Base-by-base conservation (phyloP, 2,329 filamentous ascomycete species). In the Elsinoe batatas region DNA sequence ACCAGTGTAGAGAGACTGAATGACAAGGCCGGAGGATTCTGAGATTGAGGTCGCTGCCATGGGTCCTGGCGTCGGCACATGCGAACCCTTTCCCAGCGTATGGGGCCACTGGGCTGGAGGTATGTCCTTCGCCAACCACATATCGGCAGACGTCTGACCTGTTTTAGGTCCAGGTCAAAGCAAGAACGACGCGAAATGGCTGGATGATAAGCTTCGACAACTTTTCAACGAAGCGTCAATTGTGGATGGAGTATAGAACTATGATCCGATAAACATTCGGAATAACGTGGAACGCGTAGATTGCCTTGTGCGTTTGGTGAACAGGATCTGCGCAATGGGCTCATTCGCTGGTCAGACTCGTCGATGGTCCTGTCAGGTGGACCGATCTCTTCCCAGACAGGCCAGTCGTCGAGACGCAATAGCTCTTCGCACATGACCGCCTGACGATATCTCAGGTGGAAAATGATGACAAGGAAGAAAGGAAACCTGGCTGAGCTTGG, bases 11-110 rank as follows among this genome's bases (percentile, higher is more conserved):
- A 18, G 42, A n/a, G 42, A 38, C 58, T 61, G 53, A 63, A 7
- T 32, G 35, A 15, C 59, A 83, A 22, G 80, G 53, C 85, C 86
- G 0, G 87, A 91, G 63, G 88, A 91, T 61, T 89, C 85, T 0
- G 80, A 86, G 63, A 82, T 84, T 56, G 88, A 93, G 64, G 83
- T 91, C 20, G 66, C 66, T 47, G 79, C 76, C 58, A 85, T 85
- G 82, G 73, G 68, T 30, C 71, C 77, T 1, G 81, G 80, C 0
- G 67, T 84, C 20, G 82, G 81, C 1, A 73, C 74, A 50, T 67
- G 83, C 58, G 69, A 71, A 11, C 68, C 76, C 1, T 78, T 82
- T 60, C 79, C 78, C n/a, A 79, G 75, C 1, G 79, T 85, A 35
- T 85, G 83, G 82, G 82, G 83, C 0, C 83, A 76, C 61, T 76